Evolutionary conservation across 2,329 filamentous ascomycete genomes (phyloP), one percentile per base, ranked within the genome.

Genomic region (Volutella citrinella): DNA sequence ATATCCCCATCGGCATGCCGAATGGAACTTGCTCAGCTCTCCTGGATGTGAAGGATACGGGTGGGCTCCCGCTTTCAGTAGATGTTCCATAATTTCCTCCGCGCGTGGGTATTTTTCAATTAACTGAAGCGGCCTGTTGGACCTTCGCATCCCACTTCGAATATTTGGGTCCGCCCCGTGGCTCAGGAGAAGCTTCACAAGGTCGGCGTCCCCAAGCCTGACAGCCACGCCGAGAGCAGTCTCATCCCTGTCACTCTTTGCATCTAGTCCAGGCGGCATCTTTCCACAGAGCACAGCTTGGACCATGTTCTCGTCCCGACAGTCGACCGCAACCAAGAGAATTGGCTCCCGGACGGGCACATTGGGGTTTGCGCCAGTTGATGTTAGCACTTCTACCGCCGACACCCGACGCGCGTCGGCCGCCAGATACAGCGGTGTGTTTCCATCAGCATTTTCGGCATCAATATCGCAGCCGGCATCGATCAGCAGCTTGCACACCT

Each of bases 121-220:
- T 7, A 42, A 15, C 4, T 46, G 33, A 16, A 48, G 13, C 12
- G 45, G 43, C 10, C 12, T 40, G 21, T 34, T 39, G 14, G 40
- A 44, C 7, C 21, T 30, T 4, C 30, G 19, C 11, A 19, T 26
- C 15, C 42, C 36, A 16, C 39, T 42, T 14, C 40, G 22, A 4
- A 44, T 28, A 16, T 48, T 44, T 3, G 38, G 34, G 17, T 49
- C 45, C n/a, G 45, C 46, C 19, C 42, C 46, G n/a, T 46, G 38
- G 11, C 46, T 37, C 16, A 49, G 22, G n/a, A 49, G 37, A 14
- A 16, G 38, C 19, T 27, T 46, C 17, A 46, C 28, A 12, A 48
- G 41, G 7, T 38, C 39, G 3, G 40, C 9, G 20, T 41, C 36
- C 5, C 42, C 40, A 22, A 23, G 27, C 15, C 5, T 23, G 6